Base-by-base conservation (phyloP, 139 green algal species). In the Asterochloris erici region DNA sequence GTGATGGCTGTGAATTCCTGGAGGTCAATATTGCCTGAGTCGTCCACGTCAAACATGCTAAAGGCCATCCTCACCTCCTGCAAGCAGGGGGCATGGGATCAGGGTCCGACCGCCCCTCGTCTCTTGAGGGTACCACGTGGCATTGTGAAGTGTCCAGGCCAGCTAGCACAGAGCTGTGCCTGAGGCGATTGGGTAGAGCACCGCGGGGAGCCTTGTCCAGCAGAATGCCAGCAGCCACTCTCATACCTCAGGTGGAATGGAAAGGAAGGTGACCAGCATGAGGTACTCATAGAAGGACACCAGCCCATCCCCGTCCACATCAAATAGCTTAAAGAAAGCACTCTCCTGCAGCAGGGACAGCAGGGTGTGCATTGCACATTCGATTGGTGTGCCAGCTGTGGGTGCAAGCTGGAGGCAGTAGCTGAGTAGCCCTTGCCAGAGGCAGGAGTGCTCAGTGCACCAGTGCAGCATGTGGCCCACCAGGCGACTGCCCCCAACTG, bases 221-320 rank as follows among this genome's bases (percentile, higher is more conserved):
- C 74, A 79, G 27, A 27, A 11, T 79, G 71, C 71, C n/a, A 29
- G 24, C 47, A 64, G 74, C 68, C 38, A 54, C 6, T 54, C 38
- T 54, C 4, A 6, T 54, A 84, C 83, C 83, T 86, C 68, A n/a
- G 86, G 62, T 17, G 87, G 89, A 23, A 96, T 93, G 82, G 83
- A 85, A 70, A 95, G 69, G 77, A 96, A 84, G 64, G 89, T 92
- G 12, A 94, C 79, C 69, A 97, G 82, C 17, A 97, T 85, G 61
- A 95, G 83, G 85, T 93, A 97, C 87, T 97, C 94, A n/a, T 85
- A 61, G 82, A 93, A 97, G 68, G 73, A 88, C 12, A 97, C 88
- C 10, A 85, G 23, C 14, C 90, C 90, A 75, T 94, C 88, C 0
- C 88, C 86, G 78, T 96, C 87, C 13, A 92, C 76, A 83, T 97